A percentile compares a stretch with the other conserved stretches of the same genome.
phyloP scores from a whole-genome alignment of 2,329 filamentous ascomycete species.

The Cercospora zeae-maydis region DNA sequence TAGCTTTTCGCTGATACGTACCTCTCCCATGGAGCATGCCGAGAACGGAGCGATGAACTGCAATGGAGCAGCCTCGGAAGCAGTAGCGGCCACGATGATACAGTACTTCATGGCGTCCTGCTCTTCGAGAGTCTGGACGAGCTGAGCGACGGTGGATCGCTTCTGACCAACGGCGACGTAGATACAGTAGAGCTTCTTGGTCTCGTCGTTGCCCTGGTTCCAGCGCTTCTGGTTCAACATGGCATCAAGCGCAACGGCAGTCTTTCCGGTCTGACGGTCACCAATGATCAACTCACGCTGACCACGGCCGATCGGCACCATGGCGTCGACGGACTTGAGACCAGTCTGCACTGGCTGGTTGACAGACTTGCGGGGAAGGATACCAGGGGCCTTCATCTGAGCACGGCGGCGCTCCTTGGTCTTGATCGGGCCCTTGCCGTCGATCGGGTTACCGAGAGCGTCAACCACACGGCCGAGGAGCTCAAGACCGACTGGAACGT shows the following conservation, averaged over 20 bases:
- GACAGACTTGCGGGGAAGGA: constrained; percentile 94
- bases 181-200: constrained; percentile 98
- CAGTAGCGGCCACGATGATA: constrained; percentile 89
- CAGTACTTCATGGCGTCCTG: constrained; percentile 99
- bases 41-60: constrained; percentile 68
- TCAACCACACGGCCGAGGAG: constrained; percentile 98
- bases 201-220: constrained; percentile 84
- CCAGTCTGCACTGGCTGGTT: constrained; percentile 98
- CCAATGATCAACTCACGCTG: constrained; percentile 99
- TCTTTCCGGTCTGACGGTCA: constrained; percentile 99
- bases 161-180: constrained; percentile 99
- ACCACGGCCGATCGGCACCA: constrained; percentile 99
- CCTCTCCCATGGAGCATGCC: constrained; percentile 46
- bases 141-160: constrained; percentile 97
- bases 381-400: constrained; percentile 98
- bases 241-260: constrained; percentile 93
- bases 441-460: constrained; percentile 97
- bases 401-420: constrained; percentile 89
- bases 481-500: constrained; percentile 88
- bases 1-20: neutral
- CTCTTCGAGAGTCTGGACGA: constrained; percentile 99
- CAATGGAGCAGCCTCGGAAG: constrained; percentile 76
- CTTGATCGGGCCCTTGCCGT: constrained; percentile 97
- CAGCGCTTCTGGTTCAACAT: constrained; percentile 99
- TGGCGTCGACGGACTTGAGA: constrained; percentile 98